These are phyloP conservation scores for Leccinum olivaceopallidum DNA, from an alignment of 768 basidiomycete species.

Conservation along the genomic window DNA sequence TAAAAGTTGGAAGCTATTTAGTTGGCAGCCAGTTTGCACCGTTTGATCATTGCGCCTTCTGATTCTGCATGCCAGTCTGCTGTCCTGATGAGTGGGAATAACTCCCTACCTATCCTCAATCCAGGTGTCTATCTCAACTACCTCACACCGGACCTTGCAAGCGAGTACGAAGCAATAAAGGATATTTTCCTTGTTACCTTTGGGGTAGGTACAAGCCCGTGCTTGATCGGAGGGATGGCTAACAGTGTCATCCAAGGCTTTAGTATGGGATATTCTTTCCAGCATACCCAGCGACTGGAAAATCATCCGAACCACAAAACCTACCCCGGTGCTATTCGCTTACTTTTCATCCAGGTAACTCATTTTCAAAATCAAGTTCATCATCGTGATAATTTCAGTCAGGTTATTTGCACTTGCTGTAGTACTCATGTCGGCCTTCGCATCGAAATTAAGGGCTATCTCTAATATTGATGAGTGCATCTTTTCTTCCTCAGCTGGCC, in stretches of 20 bases:
- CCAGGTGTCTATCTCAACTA: slow-evolving; percentile 29
- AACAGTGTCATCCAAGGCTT: slow-evolving; percentile 16
- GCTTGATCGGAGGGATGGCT: background rate
- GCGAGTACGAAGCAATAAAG: slow-evolving; percentile 21
- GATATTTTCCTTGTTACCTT: slow-evolving; percentile 21
- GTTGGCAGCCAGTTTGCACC: background rate
- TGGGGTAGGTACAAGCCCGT: slow-evolving; percentile 14
- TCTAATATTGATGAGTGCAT: background rate
- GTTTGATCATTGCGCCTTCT: background rate
- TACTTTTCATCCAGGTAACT: slow-evolving; percentile 27
- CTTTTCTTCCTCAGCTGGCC: slow-evolving; percentile 18
- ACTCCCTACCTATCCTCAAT: slow-evolving; percentile 17
- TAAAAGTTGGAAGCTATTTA: background rate
- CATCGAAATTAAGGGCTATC: background rate
- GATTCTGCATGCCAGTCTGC: background rate
- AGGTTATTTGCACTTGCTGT: slow-evolving; percentile 23
- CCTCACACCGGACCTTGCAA: slow-evolving; percentile 20
- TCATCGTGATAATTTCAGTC: slow-evolving; percentile 7
- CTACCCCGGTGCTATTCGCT: slow-evolving; percentile 20
- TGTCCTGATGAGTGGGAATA: slow-evolving; percentile 5
- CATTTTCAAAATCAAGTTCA: background rate
- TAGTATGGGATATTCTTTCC: slow-evolving; percentile 29
- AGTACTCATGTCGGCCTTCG: slow-evolving; percentile 15
- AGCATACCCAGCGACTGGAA: slow-evolving; percentile 23
- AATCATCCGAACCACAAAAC: slow-evolving; percentile 16